Evolutionary conservation across 192 early-diverging fungal species (phyloP).

Genomic region (Haplosporangium gracile): DNA sequence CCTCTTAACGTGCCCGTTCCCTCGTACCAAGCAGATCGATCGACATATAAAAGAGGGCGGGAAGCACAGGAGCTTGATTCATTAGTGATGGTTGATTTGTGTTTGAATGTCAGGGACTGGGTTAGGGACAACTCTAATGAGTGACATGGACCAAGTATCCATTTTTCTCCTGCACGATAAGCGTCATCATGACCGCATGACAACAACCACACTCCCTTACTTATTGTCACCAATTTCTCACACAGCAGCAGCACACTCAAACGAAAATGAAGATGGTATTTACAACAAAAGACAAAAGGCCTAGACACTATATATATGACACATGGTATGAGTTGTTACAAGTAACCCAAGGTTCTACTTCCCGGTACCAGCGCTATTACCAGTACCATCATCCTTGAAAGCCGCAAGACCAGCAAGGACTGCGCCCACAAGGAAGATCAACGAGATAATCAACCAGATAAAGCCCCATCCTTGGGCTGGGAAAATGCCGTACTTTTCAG

Average conservation of each 20-base stretch:
- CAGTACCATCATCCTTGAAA: slow-evolving; percentile 71
- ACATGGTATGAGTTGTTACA: background rate
- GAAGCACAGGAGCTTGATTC: background rate
- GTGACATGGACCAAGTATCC: background rate
- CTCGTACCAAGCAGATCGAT: background rate
- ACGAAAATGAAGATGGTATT: background rate
- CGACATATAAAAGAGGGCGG: slow-evolving; percentile 12
- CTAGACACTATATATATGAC: background rate
- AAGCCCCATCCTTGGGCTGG: slow-evolving; percentile 90
- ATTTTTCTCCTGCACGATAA: background rate
- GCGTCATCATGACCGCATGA: background rate
- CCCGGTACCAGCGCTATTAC: background rate
- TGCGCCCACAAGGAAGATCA: slow-evolving; percentile 83
- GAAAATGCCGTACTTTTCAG: slow-evolving; percentile 77
- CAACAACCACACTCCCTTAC: background rate
- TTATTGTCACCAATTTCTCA: background rate
- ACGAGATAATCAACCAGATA: slow-evolving; percentile 90
- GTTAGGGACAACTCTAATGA: background rate
- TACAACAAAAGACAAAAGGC: background rate
- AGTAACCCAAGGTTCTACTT: background rate
- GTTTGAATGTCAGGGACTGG: background rate
- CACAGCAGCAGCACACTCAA: background rate
- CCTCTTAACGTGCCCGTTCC: too few relatives aligned
- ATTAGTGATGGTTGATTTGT: background rate
- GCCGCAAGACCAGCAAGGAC: slow-evolving; percentile 85